A percentile compares a stretch with the other conserved stretches of the same genome.
Evolutionary conservation across 1,139 yeast species (phyloP).

Genomic region (Taphrina pruni): DNA sequence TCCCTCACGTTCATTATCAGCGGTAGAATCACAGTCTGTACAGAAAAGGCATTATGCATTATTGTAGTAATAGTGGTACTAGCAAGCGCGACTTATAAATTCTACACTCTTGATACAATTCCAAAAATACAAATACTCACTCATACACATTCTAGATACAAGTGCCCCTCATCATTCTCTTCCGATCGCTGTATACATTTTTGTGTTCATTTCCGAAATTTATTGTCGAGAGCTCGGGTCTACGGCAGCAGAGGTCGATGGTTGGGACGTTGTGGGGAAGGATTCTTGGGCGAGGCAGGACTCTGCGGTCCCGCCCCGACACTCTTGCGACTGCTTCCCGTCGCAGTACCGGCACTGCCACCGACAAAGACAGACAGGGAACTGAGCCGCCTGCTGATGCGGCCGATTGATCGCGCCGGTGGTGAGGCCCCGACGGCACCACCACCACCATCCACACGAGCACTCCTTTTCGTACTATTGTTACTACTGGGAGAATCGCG

Average conservation of each 20-base stretch:
- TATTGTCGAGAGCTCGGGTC: neutral
- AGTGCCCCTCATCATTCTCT: neutral
- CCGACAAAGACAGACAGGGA: conserved; percentile 10
- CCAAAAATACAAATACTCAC: no score
- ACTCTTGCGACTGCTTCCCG: neutral
- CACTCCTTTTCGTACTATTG: neutral
- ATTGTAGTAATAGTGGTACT: neutral
- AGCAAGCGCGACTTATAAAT: no score
- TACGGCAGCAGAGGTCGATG: conserved; percentile 18
- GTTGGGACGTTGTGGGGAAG: conserved; percentile 19
- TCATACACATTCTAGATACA: neutral
- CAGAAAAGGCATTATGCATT: conserved; percentile 1
- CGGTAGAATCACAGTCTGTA: neutral
- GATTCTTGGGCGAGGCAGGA: conserved; percentile 1
- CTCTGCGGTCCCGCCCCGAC: neutral
- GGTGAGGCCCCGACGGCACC: neutral
- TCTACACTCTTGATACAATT: conserved; percentile 3
- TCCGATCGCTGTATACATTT: neutral
- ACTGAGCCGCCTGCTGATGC: conserved; percentile 19
- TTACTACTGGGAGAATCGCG: neutral
- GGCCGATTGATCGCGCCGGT: conserved; percentile 1
- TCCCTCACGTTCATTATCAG: no score
- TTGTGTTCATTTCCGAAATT: neutral
- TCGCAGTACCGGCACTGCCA: neutral
- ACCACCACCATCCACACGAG: neutral